phyloP scores from a whole-genome alignment of 2,329 filamentous ascomycete genomes.

The Pleomassaria siparia region DNA sequence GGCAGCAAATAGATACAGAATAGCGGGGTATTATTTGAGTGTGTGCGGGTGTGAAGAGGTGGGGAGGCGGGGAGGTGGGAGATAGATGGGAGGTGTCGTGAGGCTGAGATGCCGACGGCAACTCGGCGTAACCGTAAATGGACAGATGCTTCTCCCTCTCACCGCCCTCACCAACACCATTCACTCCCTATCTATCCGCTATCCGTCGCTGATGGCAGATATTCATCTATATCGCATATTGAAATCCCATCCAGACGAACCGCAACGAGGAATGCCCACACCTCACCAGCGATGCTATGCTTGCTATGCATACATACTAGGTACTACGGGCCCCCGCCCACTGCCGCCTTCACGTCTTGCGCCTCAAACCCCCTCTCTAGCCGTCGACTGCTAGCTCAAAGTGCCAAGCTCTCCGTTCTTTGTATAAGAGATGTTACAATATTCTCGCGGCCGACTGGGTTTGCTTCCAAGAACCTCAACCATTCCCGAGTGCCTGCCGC shows the following conservation, averaged over 20 bases:
- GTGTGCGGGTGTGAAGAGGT: background rate
- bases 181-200: too few species aligned
- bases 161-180: background rate
- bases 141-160: background rate
- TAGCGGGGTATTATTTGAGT: background rate
- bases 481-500: background rate
- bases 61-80: background rate
- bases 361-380: background rate
- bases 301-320: background rate
- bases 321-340: background rate
- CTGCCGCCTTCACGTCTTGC: background rate
- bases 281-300: background rate
- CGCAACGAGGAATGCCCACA: background rate
- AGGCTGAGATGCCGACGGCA: too few species aligned
- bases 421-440: background rate
- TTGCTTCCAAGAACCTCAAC: conserved; percentile 6
- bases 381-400: conserved; percentile 5
- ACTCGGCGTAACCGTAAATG: background rate
- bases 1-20: background rate
- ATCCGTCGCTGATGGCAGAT: too few species aligned
- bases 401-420: conserved; percentile 6
- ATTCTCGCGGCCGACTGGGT: background rate
- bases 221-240: too few species aligned
- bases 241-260: background rate
- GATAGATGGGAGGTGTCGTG: background rate